Conservation (phyloP, 768 basidiomycete genomes). For the Suillus hirtellus region DNA sequence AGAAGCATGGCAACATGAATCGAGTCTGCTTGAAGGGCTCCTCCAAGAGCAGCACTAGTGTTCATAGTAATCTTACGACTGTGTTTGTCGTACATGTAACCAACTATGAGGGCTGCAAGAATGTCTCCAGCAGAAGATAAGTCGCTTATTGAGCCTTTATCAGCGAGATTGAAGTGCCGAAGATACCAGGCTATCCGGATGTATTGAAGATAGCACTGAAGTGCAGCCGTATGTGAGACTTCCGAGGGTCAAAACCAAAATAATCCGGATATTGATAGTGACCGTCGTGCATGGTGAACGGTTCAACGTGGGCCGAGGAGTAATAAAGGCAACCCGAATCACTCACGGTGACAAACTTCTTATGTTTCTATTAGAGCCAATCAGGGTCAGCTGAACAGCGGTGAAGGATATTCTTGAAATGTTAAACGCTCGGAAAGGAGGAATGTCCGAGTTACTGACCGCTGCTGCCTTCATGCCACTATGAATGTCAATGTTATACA, state of each 20-base stretch:
- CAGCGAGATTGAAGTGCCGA: not conserved
- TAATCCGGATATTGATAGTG: slow-evolving; percentile 8
- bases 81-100: slow-evolving; percentile 7
- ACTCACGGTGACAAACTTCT: not conserved
- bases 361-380: not conserved
- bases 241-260: slow-evolving; percentile 4
- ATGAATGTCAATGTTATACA: no score
- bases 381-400: slow-evolving; percentile 3
- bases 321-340: not conserved
- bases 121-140: slow-evolving; percentile 8
- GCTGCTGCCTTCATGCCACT: not conserved
- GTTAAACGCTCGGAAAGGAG: not conserved
- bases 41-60: slow-evolving; percentile 5
- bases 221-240: slow-evolving; percentile 6
- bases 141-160: slow-evolving; percentile 4
- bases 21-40: slow-evolving; percentile 10
- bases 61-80: slow-evolving; percentile 9
- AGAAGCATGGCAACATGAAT: slow-evolving; percentile 7
- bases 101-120: slow-evolving; percentile 7
- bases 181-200: slow-evolving; percentile 2
- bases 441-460: not conserved
- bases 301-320: no score
- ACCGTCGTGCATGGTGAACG: not conserved
- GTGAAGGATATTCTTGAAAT: not conserved
- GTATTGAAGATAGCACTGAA: slow-evolving; percentile 7